Conservation (phyloP, 1,139 yeast genomes). For the Saccharomyces pastorianus region DNA sequence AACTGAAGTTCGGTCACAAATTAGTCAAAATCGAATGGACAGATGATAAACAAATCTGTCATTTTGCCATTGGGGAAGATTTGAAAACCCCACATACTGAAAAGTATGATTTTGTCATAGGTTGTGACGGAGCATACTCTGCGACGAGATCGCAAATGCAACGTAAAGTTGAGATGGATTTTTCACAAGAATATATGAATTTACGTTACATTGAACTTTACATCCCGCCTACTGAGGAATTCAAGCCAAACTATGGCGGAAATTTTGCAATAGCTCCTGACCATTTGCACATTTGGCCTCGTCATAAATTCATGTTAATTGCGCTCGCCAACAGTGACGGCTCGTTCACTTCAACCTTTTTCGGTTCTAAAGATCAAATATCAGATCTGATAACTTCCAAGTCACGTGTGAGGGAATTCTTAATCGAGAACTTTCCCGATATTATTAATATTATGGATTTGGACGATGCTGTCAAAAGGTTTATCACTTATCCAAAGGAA, state of each 20-base stretch:
- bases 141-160: constrained; percentile 65
- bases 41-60: constrained; percentile 16
- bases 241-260: constrained; percentile 14
- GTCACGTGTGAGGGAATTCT: constrained; percentile 46
- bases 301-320: constrained; percentile 77
- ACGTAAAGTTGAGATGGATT: constrained; percentile 59
- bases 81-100: constrained; percentile 12
- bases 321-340: constrained; percentile 82
- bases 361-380: constrained; percentile 71
- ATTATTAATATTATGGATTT: constrained; percentile 63
- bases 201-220: constrained; percentile 75
- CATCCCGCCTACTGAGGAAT: constrained; percentile 49
- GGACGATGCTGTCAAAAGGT: constrained; percentile 44
- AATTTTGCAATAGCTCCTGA: constrained; percentile 54
- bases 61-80: constrained; percentile 22
- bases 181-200: constrained; percentile 69
- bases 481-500: constrained; percentile 61
- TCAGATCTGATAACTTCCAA: constrained; percentile 41
- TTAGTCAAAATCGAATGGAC: constrained; percentile 36
- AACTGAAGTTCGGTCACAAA: constrained; percentile 51
- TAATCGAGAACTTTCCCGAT: constrained; percentile 60
- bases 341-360: constrained; percentile 82
- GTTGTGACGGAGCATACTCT: constrained; percentile 85
- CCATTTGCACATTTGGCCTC: constrained; percentile 91
- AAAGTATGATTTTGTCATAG: constrained; percentile 53